Evolutionary conservation across 108 stramenopile species (phyloP), one percentile per base, ranked within the genome.

Genomic region (Nitzschia sp.): DNA sequence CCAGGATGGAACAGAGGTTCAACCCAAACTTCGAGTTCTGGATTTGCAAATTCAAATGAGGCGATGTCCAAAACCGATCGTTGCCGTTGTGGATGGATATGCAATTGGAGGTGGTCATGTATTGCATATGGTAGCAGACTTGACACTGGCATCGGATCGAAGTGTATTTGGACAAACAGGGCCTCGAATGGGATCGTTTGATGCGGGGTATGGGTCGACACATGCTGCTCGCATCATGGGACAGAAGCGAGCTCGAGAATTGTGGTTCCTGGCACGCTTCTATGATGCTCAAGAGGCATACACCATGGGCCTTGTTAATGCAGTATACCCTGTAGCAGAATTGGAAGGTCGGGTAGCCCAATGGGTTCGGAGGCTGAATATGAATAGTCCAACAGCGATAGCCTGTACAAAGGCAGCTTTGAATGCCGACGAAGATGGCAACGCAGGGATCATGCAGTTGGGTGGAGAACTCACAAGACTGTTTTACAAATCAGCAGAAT

Each of bases 81-180:
- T 97, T 42, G 95, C 95, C 17, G 90, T 93, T 24, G 95, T 97
- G 15, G 80, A 86, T 43, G 96, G 96, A 6, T 97, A 97, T 71
- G 92, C 95, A 41, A 88, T 97, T 58, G 96, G 96, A 9, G 96
- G 96, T 8, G 96, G 96, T 7, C 96, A 97, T 78, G 91, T 97
- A 41, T 59, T 97, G 69, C 96, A 97, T 83, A 94, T 97, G 94
- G 82, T 95, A 39, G 79, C 83, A 25, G 96, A 97, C 67, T 63
- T 97, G 53, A 97, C 96, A 0, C 59, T 97, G 54, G 84, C 90
- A 0, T 63, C 59, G 29, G 82, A 86, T 15, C 88, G 90, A 60
- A 89, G 89, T 11, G 87, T 97, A 1, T 97, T 96, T 82, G 96
- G 96, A 20, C 96, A 97, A 72, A 87, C 88, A 2, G 91, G 89